Evolutionary conservation across 225 moss, liverwort and hornwort genomes (phyloP), one percentile per base, ranked within the genome.

Genomic region (Rhytidiadelphus loreus): DNA sequence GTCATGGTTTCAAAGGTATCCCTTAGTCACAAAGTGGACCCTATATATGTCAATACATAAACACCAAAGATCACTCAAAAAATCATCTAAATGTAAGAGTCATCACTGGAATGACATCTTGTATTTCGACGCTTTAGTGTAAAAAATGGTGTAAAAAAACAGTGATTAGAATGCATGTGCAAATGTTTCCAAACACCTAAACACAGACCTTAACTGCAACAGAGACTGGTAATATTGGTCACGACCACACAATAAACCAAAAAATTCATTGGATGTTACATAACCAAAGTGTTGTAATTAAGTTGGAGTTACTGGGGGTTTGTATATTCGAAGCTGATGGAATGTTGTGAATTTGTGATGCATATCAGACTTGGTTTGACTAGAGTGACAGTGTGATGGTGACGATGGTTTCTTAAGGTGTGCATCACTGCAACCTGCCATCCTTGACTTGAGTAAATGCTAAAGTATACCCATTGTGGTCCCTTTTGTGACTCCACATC

Each of bases 161-260:
- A 6, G 0, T 6, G 13, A 2, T 75, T 13, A 33, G 5, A 32
- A 50, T 33, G 22, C 52, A 52, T 33, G 22, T 33, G 3, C 3
- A 20, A 0, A 4, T 75, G 8, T 75, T 73, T 48, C 11, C 21
- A 21, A 75, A 20, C 13, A 21, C 26, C 12, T 32, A 25, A 30
- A 48, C 6, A 48, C 11, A 18, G 0, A 29, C 29, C 29, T n/a
- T 30, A 9, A 2, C 48, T 48, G 20, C 32, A 20, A 12, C 21
- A 4, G 32, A 75, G 2, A 12, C 4, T 18, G 0, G 1, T 21
- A 32, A 75, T 50, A 29, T 29, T 72, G 30, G 11, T 0, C 1
- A 2, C 10, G 18, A 46, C 30, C 1, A 46, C 28, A 26, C 9
- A 72, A 29, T 11, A 12, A 73, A 4, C 7, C 18, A 73, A 73